Base-by-base conservation (phyloP, 208 protist species). In the Crithidia expoeki region DNA sequence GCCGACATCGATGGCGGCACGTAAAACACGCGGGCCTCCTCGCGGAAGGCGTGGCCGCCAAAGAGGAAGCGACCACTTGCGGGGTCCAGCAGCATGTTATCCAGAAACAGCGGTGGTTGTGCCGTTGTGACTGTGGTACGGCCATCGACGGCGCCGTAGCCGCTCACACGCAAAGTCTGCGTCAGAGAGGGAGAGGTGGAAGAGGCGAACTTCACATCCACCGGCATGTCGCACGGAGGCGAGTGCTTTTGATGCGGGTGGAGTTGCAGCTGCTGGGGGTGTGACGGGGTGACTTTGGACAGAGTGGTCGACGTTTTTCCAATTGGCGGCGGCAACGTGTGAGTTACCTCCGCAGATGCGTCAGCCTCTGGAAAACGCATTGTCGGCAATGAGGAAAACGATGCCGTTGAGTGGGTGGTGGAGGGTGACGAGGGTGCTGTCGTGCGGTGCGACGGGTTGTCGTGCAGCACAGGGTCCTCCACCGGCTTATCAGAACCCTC, bases 1-100 rank as follows among this genome's bases (percentile, higher is more conserved):
- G 34, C 19, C 17, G 63, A 27, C 12, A 21, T 4, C 9, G 59
- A 66, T 12, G 64, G 55, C 0, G 53, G 62, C 16, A 78, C 67
- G 30, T 67, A 58, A 2, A 96, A 50, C 30, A 94, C 76, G 25
- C 90, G 84, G 1, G 80, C 86, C 72, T 93, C 86, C 68, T 96
- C 86, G 7, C 61, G 52, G 59, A 94, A 96, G 21, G 84, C 79
- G 4, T 72, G 63, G 4, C 90, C 90, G 21, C 66, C 75, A 38
- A 96, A 82, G 7, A 96, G 75, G 68, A 89, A 91, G 55, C 60
- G 70, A 27, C 76, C 71, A 0, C 36, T 78, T 16, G 79, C 50
- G 4, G 83, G 76, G 62, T 96, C 86, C 30, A 85, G 67, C n/a
- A 96, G 70, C 82, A 94, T 84, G 58, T 84, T 82, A 21, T 70